These are phyloP conservation scores for Silene vulgaris DNA, from an alignment of 179 eudicot genomes.

Conservation along the genomic window DNA sequence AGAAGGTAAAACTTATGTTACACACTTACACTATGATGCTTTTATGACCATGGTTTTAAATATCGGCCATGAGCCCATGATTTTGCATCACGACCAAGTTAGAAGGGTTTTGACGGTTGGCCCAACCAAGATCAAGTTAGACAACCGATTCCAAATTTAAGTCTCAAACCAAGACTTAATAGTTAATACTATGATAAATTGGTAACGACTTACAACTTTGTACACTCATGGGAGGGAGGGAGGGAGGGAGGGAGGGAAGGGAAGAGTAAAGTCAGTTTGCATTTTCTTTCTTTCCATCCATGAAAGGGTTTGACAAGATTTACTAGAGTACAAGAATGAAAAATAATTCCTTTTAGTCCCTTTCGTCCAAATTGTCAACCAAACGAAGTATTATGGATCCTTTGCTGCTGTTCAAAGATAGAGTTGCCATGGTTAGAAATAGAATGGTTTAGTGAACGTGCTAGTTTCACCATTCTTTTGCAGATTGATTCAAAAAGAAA, in stretches of 20 bases:
- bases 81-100: not conserved
- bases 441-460: not conserved
- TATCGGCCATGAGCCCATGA: too few relatives aligned
- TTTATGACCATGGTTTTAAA: not conserved
- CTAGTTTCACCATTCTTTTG: conserved; percentile 26
- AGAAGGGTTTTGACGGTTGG: not conserved
- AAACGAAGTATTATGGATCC: not conserved
- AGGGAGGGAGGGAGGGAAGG: too few relatives aligned
- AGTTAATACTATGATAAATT: not conserved
- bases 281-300: not conserved
- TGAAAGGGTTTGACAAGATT: not conserved
- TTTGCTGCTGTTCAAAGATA: not conserved
- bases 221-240: not conserved
- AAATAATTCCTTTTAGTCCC: not conserved
- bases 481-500: conserved; percentile 54
- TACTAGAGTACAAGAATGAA: not conserved
- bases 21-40: not conserved
- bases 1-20: conserved; percentile 44
- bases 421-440: not conserved
- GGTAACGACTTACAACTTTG: not conserved
- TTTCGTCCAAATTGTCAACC: not conserved
- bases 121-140: not conserved
- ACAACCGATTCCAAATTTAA: not conserved
- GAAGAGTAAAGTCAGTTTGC: not conserved
- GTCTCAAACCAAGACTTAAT: not conserved